Evolutionary conservation across 352 stramenopile genomes (phyloP).

Genomic region (Phytophthora litchii): DNA sequence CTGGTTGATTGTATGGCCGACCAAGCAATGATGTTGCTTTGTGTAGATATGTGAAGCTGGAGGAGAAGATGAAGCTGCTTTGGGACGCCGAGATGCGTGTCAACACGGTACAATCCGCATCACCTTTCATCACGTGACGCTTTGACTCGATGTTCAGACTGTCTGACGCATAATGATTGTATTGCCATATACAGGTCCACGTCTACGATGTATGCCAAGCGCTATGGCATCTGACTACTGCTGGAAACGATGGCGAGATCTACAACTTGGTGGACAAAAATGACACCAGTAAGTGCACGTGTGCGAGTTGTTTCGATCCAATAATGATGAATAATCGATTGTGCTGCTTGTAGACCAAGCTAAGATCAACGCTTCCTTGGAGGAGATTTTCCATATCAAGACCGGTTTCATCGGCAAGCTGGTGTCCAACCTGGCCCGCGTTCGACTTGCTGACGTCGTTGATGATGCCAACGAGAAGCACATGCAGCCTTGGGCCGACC

Average conservation of each 20-base stretch:
- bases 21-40: constrained; percentile 2
- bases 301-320: background rate
- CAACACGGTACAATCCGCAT: constrained; percentile 63
- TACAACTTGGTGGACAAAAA: constrained; percentile 90
- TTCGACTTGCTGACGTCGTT: constrained; percentile 82
- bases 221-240: constrained; percentile 73
- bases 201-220: constrained; percentile 80
- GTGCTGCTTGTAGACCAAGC: constrained; percentile 54
- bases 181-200: constrained; percentile 55
- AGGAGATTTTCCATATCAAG: constrained; percentile 83
- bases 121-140: background rate
- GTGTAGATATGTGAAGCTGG: constrained; percentile 76
- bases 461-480: constrained; percentile 92
- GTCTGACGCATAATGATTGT: constrained; percentile 1
- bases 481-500: constrained; percentile 87
- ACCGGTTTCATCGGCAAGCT: constrained; percentile 88
- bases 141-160: background rate
- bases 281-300: constrained; percentile 70
- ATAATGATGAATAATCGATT: constrained; percentile 1
- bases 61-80: constrained; percentile 90
- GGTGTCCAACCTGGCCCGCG: constrained; percentile 79
- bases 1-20: background rate
- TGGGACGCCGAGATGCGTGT: constrained; percentile 89
- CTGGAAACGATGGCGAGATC: constrained; percentile 57
- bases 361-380: constrained; percentile 79